Conservation (phyloP, 805 yeast genomes). For the Kazachstania psychrophila region DNA sequence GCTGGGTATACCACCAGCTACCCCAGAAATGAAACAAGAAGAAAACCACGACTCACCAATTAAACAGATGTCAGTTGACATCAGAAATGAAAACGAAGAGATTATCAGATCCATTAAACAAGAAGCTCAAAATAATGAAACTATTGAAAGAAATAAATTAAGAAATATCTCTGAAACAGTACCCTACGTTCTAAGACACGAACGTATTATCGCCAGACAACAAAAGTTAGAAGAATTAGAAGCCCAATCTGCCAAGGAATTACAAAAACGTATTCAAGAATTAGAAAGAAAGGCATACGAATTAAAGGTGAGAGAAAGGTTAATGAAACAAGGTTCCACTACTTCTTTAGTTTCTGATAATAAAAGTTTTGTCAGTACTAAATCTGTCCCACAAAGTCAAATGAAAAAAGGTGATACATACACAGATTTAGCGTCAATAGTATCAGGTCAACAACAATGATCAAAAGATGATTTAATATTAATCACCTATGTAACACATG, state of each 20-base stretch:
- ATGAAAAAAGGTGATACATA: constrained; percentile 44
- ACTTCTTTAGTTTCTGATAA: constrained; percentile 12
- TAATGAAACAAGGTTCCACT: constrained; percentile 28
- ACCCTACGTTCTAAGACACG: constrained; percentile 75
- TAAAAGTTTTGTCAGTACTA: constrained; percentile 3
- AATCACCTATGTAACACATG: no score
- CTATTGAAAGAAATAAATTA: constrained; percentile 48
- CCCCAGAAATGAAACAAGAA: constrained; percentile 1
- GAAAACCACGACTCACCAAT: constrained; percentile 27
- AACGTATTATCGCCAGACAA: constrained; percentile 63
- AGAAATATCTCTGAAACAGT: constrained; percentile 76
- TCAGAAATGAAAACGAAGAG: constrained; percentile 33
- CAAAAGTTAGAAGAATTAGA: constrained; percentile 73
- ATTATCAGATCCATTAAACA: constrained; percentile 31
- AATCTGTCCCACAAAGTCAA: constrained; percentile 9
- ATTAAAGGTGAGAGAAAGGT: constrained; percentile 55
- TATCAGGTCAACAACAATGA: constrained; percentile 21
- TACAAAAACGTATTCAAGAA: constrained; percentile 64
- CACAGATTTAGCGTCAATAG: constrained; percentile 44
- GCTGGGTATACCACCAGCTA: not conserved
- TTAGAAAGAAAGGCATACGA: constrained; percentile 68
- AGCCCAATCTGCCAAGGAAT: constrained; percentile 64
- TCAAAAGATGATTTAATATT: no score
- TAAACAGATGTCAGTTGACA: constrained; percentile 31
- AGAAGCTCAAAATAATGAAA: constrained; percentile 26